A percentile compares a stretch with the other conserved stretches of the same genome.
These are phyloP conservation scores for Colletotrichum lupini DNA, from an alignment of 2,329 filamentous ascomycete genomes.

Conservation along the genomic window DNA sequence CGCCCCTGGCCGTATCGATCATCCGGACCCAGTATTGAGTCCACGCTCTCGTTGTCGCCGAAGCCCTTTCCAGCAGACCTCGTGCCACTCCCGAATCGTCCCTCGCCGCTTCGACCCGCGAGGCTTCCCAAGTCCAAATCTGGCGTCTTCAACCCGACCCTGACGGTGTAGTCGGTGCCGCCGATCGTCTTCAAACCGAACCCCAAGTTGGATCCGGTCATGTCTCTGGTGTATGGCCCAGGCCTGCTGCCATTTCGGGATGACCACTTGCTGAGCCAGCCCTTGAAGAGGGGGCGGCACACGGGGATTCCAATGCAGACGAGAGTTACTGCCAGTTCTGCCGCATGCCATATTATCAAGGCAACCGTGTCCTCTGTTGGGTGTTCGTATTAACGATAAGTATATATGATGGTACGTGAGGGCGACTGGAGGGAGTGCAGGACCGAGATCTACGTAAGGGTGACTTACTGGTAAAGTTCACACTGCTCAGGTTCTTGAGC, in stretches of 20 bases:
- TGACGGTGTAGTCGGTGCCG: constrained; percentile 27
- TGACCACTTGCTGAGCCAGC: constrained; percentile 19
- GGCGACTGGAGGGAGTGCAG: too few species aligned
- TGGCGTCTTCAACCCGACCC: constrained; percentile 28
- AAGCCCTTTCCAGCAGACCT: constrained; percentile 8
- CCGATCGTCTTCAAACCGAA: constrained; percentile 30
- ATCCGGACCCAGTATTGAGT: constrained; percentile 24
- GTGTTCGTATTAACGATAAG: neutral
- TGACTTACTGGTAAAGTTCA: constrained; percentile 37
- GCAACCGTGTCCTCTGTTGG: constrained; percentile 47
- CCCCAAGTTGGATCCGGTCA: constrained; percentile 14
- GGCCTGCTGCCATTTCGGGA: constrained; percentile 14
- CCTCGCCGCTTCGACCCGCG: constrained; percentile 1
- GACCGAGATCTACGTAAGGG: too few species aligned
- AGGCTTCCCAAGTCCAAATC: constrained; percentile 6
- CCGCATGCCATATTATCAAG: constrained; percentile 51
- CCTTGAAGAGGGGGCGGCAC: constrained; percentile 49
- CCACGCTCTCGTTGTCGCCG: constrained; percentile 25
- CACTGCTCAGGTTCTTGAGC: constrained; percentile 42
- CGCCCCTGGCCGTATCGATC: neutral
- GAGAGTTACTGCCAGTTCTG: constrained; percentile 52
- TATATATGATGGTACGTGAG: neutral
- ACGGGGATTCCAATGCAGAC: constrained; percentile 53
- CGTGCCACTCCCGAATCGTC: neutral
- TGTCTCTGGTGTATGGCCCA: constrained; percentile 21